Evolutionary conservation across 1,139 yeast genomes (phyloP).

Genomic region (Wickerhamomyces sp.): DNA sequence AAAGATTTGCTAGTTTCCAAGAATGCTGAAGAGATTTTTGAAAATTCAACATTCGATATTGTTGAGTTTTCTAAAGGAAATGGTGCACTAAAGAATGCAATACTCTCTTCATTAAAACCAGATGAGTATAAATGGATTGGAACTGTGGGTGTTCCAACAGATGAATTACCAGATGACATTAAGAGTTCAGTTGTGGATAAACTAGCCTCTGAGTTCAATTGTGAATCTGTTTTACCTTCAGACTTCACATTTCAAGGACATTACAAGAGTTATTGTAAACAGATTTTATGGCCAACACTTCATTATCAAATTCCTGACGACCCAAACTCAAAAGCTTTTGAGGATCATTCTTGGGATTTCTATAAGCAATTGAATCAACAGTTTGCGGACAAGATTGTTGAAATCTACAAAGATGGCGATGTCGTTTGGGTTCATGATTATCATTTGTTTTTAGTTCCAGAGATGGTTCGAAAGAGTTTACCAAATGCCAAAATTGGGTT

Average conservation of each 20-base stretch:
- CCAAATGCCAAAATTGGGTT: constrained; percentile 90
- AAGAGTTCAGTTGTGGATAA: constrained; percentile 43
- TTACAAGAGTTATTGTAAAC: constrained; percentile 85
- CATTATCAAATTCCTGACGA: constrained; percentile 97
- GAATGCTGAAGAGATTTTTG: constrained; percentile 50
- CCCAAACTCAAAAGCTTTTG: constrained; percentile 90
- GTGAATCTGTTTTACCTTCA: constrained; percentile 65
- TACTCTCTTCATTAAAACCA: constrained; percentile 52
- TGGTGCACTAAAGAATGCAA: constrained; percentile 83
- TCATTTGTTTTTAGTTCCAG: constrained; percentile 82
- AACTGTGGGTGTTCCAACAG: constrained; percentile 86
- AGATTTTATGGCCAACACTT: constrained; percentile 92
- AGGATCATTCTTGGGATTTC: constrained; percentile 90
- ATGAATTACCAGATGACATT: constrained; percentile 58
- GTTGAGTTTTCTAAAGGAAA: constrained; percentile 73
- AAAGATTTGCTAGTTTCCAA: constrained; percentile 40
- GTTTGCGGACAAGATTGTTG: constrained; percentile 72
- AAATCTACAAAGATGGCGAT: constrained; percentile 62
- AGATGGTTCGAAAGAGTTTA: constrained; percentile 67
- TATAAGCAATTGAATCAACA: constrained; percentile 71
- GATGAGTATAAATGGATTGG: constrained; percentile 75
- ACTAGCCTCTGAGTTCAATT: constrained; percentile 45
- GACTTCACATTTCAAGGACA: constrained; percentile 86
- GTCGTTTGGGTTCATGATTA: constrained; percentile 92
- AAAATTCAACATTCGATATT: constrained; percentile 71